Evolutionary conservation across 2,329 filamentous ascomycete genomes (phyloP).

Genomic region (Coniochaeta hoffmannii): DNA sequence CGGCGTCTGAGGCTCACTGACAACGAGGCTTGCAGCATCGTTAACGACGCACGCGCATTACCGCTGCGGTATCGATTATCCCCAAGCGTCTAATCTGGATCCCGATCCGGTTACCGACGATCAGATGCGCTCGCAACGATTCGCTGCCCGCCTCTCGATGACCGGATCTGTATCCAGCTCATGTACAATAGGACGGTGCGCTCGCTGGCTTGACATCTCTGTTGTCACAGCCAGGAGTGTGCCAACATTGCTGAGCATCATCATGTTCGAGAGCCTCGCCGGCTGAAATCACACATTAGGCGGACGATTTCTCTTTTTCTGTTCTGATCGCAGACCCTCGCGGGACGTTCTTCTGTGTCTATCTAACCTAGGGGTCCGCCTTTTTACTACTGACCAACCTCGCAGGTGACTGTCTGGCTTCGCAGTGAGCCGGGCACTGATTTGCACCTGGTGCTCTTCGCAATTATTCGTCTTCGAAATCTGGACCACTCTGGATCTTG

Average conservation of each 20-base stretch:
- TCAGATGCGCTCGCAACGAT: neutral
- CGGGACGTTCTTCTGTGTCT: neutral
- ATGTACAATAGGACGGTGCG: neutral
- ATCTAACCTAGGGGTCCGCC: neutral
- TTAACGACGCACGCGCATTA: neutral
- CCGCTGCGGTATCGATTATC: neutral
- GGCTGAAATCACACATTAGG: neutral
- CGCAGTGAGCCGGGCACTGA: neutral
- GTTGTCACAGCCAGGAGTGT: neutral
- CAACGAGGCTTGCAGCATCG: neutral
- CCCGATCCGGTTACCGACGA: neutral
- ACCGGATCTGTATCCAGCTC: neutral
- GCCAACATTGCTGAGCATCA: neutral
- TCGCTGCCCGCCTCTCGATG: neutral
- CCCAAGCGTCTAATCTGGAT: neutral
- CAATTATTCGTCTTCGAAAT: conserved; percentile 4
- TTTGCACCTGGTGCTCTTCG: neutral
- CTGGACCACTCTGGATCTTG: neutral
- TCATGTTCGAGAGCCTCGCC: neutral
- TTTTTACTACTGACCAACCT: neutral
- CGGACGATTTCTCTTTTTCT: neutral
- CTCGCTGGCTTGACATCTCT: neutral
- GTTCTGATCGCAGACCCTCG: neutral
- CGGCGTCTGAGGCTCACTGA: neutral
- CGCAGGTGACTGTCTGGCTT: neutral